These are phyloP conservation scores for Linum lewisii DNA, from an alignment of 345 rosid genomes.

Conservation along the genomic window DNA sequence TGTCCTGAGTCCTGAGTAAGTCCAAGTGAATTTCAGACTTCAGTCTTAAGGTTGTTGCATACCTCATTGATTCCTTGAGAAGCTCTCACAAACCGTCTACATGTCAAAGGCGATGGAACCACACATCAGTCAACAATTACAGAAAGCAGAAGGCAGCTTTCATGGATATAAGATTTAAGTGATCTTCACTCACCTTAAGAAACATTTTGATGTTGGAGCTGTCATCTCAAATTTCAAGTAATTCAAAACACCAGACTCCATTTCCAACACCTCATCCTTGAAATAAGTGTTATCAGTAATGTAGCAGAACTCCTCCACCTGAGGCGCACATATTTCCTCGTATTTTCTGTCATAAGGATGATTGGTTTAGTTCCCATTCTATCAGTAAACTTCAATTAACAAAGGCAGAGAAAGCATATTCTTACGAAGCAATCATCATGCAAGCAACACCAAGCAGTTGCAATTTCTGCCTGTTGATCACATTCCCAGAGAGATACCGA, in stretches of 20 bases:
- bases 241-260: slow-evolving; percentile 3
- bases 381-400: neutral
- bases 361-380: neutral
- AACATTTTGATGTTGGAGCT: slow-evolving; percentile 2
- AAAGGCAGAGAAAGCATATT: neutral
- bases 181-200: neutral
- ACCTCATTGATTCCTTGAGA: slow-evolving; percentile 16
- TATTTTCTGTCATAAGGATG: neutral
- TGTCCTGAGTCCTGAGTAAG: too few species aligned
- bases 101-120: neutral
- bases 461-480: slow-evolving; percentile 60
- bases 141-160: neutral
- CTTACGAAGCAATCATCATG: slow-evolving; percentile 9
- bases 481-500: slow-evolving; percentile 59
- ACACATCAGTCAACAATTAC: neutral
- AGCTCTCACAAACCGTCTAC: slow-evolving; percentile 22
- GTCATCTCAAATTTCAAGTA: slow-evolving; percentile 9
- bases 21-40: too few species aligned
- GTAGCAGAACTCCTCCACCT: slow-evolving; percentile 6
- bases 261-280: slow-evolving; percentile 6
- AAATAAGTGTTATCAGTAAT: slow-evolving; percentile 3
- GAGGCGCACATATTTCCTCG: neutral
- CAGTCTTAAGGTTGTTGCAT: too few species aligned
- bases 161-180: neutral
- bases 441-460: slow-evolving; percentile 52